Base-by-base conservation (phyloP, 306 rosid species). In the Lathyrus oleraceus region DNA sequence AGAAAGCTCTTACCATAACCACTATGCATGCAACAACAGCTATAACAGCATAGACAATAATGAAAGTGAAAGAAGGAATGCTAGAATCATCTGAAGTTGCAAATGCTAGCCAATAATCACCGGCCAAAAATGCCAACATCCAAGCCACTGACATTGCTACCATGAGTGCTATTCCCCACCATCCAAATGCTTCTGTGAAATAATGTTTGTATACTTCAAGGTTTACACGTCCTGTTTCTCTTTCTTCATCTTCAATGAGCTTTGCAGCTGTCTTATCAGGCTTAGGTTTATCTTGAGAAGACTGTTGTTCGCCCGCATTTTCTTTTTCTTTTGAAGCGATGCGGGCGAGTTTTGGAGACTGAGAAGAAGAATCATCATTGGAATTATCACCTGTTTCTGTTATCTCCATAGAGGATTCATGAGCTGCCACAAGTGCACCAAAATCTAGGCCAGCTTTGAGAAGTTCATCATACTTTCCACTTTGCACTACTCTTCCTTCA, bases 361-460 rank as follows among this genome's bases (percentile, higher is more conserved):
- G 69, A 14, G 61, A 45, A 14, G 61, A 45, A 23, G 85, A 73
- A 64, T 19, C 76, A 51, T 73, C 87, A 5, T 43, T 67, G 20
- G 67, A 30, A 20, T 56, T 54, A 11, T 60, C 70, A 45, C 81
- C 72, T 14, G 71, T 67, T 43, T 91, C 97, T 61, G 82, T 84
- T 2, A 85, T 85, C 54, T 87, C 97, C 96, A 91, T 85, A 2
- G 97, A 87, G 67, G 85, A 79, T 65, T 91, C 96, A 61, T 91
- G 97, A 40, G 97, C 97, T 47, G 86, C 87, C 30, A 91, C 97
- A 70, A 91, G 85, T 21, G 87, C 96, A 80, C 85, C 85, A 58
- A 91, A 91, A 76, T 91, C 97, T 68, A 88, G 43, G 72, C 86
- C 92, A 3, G 87, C 81, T 35, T 74, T 76, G 49, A 81, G 77